Conservation (phyloP, 1,284 basidiomycete species). For the Leccinum subrobustum region DNA sequence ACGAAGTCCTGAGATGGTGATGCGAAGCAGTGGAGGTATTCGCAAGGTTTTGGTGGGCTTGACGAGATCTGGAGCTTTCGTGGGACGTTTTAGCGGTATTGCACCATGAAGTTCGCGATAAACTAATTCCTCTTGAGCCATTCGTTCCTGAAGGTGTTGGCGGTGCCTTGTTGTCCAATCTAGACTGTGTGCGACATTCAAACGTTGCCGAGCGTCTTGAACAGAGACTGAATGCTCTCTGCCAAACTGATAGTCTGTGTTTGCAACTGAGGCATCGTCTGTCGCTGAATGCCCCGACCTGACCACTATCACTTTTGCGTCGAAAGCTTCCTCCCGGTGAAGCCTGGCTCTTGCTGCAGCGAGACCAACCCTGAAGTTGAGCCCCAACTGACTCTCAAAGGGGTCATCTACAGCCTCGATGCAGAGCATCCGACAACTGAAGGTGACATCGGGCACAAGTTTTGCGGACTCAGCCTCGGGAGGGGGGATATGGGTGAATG, state of each 20-base stretch:
- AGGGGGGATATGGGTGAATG: conserved; percentile 46
- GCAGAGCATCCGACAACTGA: conserved; percentile 62
- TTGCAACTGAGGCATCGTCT: conserved; percentile 19
- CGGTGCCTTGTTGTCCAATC: conserved; percentile 71
- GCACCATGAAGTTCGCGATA: conserved; percentile 36
- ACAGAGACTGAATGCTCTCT: conserved; percentile 65
- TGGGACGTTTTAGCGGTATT: conserved; percentile 30
- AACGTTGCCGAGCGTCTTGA: conserved; percentile 70
- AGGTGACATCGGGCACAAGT: conserved; percentile 59
- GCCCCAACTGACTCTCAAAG: conserved; percentile 78
- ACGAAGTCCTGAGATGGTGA: conserved; percentile 58
- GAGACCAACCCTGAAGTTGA: conserved; percentile 77
- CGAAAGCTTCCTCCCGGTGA: conserved; percentile 81
- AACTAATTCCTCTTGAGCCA: conserved; percentile 32
- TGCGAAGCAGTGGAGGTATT: conserved; percentile 77
- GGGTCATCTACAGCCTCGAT: conserved; percentile 89
- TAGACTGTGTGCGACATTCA: conserved; percentile 75
- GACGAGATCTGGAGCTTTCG: conserved; percentile 35
- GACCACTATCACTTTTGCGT: conserved; percentile 73
- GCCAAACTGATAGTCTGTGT: conserved; percentile 55
- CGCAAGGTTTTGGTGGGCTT: conserved; percentile 37
- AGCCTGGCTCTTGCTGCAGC: conserved; percentile 76
- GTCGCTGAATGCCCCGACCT: conserved; percentile 36
- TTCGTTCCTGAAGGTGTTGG: conserved; percentile 37
- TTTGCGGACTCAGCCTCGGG: conserved; percentile 76